phyloP scores from a whole-genome alignment of 2,329 filamentous ascomycete genomes.

The Colletotrichum tropicicola region DNA sequence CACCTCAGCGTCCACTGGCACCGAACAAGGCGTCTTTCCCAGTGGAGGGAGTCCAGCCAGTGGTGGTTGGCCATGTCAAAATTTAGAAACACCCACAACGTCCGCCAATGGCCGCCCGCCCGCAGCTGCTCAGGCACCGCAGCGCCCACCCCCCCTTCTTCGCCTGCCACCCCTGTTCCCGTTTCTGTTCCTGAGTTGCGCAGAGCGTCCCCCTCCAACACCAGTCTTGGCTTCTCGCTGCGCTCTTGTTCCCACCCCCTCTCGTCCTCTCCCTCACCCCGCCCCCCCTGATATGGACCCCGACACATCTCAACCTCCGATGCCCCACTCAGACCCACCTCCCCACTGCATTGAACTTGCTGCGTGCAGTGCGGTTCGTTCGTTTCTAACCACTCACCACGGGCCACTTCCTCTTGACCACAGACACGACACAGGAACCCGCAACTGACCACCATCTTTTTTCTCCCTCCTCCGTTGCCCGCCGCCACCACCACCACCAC shows the following conservation, averaged over 20 bases:
- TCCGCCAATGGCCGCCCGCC: constrained; percentile 8
- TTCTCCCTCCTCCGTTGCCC: neutral
- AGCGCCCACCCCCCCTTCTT: neutral
- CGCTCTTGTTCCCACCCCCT: no score
- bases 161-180: neutral
- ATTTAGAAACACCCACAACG: constrained; percentile 16
- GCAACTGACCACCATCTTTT: neutral
- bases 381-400: constrained; percentile 17
- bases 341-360: constrained; percentile 13
- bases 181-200: neutral
- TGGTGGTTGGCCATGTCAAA: neutral
- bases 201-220: neutral
- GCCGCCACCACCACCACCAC: neutral
- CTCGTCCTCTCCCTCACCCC: neutral
- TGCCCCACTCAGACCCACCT: neutral
- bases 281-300: constrained; percentile 6
- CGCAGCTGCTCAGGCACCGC: constrained; percentile 15
- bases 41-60: no score
- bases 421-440: constrained; percentile 5
- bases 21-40: no score
- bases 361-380: constrained; percentile 22
- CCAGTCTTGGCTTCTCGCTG: neutral
- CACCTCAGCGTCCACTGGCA: no score
- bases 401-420: constrained; percentile 7
- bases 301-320: constrained; percentile 25